These are phyloP conservation scores for Microascus cirrosus DNA, from an alignment of 2,329 filamentous ascomycete genomes.

Conservation along the genomic window DNA sequence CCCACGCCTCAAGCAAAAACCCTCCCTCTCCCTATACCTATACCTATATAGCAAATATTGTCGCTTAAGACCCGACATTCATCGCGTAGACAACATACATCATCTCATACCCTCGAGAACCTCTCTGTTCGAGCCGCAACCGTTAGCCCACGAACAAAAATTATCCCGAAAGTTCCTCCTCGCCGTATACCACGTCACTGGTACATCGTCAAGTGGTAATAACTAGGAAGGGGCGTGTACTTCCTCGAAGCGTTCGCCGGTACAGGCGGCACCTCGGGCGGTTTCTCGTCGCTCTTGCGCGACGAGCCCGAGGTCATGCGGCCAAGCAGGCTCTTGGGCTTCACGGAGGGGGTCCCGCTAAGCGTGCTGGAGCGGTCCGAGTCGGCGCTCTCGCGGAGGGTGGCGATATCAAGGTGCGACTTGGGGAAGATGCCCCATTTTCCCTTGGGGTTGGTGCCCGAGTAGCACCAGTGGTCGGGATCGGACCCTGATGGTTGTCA, in stretches of 20 bases:
- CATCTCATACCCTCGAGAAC: too few species aligned
- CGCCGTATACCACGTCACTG: not conserved
- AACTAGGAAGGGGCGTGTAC: not conserved
- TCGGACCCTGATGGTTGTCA: constrained; percentile 24
- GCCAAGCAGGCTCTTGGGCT: constrained; percentile 1
- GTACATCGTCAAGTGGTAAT: not conserved
- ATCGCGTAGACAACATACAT: too few species aligned
- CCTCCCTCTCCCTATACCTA: too few species aligned
- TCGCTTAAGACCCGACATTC: too few species aligned
- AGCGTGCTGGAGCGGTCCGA: not conserved
- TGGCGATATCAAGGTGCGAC: constrained; percentile 33
- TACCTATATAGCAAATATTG: too few species aligned
- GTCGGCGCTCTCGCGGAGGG: constrained; percentile 24
- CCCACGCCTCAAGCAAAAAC: too few species aligned
- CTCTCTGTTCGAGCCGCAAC: too few species aligned
- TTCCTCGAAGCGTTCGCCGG: not conserved
- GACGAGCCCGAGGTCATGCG: constrained; percentile 1
- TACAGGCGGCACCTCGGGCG: not conserved
- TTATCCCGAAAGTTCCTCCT: not conserved
- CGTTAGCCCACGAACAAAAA: not conserved
- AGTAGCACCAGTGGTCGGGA: constrained; percentile 45
- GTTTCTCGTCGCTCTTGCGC: constrained; percentile 5
- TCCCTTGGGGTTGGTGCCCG: constrained; percentile 38
- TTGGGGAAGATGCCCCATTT: constrained; percentile 42
- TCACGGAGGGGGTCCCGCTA: not conserved